These are phyloP conservation scores for Pseudomicrostroma phylloplanum DNA, from an alignment of 1,284 basidiomycete species.

Conservation along the genomic window DNA sequence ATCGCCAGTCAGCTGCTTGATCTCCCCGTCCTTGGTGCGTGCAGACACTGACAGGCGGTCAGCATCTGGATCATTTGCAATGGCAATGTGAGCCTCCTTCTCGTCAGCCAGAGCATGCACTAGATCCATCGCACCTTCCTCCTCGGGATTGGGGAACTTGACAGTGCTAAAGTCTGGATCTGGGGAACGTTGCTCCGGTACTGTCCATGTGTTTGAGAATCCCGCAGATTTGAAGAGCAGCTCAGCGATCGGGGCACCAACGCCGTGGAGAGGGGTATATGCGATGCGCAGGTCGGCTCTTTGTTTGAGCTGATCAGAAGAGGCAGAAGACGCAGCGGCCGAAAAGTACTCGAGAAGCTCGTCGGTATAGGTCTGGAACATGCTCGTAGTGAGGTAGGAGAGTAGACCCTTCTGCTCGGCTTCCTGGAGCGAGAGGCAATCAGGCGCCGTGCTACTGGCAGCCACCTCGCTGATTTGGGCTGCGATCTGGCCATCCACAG, in stretches of 20 bases:
- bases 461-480: constrained; percentile 31
- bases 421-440: constrained; percentile 17
- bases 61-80: constrained; percentile 42
- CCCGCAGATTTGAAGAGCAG: constrained; percentile 17
- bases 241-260: constrained; percentile 26
- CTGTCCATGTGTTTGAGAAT: constrained; percentile 28
- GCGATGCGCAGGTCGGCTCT: constrained; percentile 16
- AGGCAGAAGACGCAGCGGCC: constrained; percentile 13
- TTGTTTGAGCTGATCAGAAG: constrained; percentile 5
- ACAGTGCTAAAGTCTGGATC: constrained; percentile 41
- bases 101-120: constrained; percentile 36
- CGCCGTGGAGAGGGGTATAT: constrained; percentile 41
- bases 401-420: constrained; percentile 19
- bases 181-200: constrained; percentile 32
- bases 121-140: constrained; percentile 34
- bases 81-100: constrained; percentile 30
- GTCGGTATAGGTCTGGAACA: constrained; percentile 30
- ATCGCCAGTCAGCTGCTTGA: constrained; percentile 35
- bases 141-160: constrained; percentile 42
- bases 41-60: constrained; percentile 37
- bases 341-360: constrained; percentile 15
- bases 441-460: constrained; percentile 14
- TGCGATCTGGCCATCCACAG: constrained; percentile 36
- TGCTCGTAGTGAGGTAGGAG: constrained; percentile 20
- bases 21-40: constrained; percentile 23